Conservation (phyloP, 306 rosid genomes). For the Benincasa hispida region DNA sequence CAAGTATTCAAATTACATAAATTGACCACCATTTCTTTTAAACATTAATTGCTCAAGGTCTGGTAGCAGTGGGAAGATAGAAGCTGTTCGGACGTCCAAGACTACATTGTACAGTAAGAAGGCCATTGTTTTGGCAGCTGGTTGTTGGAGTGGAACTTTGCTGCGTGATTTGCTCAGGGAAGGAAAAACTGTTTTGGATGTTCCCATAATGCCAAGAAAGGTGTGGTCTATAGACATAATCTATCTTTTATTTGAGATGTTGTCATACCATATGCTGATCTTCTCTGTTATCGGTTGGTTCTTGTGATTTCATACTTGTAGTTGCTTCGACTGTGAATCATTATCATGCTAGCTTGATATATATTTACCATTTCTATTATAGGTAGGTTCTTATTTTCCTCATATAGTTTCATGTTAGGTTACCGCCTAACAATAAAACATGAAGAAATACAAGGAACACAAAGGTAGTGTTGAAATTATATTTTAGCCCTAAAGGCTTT, state of each 20-base stretch:
- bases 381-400: not conserved
- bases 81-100: conserved; percentile 50
- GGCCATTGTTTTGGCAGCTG: conserved; percentile 75
- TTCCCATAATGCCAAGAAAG: conserved; percentile 85
- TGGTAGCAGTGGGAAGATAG: conserved; percentile 32
- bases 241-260: not conserved
- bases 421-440: too few species aligned
- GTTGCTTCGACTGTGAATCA: not conserved
- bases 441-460: too few species aligned
- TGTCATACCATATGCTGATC: not conserved
- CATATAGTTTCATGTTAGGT: not conserved
- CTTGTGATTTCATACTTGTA: not conserved
- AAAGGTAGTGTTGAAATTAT: too few species aligned
- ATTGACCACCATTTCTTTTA: not conserved
- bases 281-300: not conserved
- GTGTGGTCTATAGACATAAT: conserved; percentile 15
- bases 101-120: conserved; percentile 48
- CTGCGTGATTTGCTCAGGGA: conserved; percentile 48
- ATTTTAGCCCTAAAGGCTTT: too few species aligned
- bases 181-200: conserved; percentile 42
- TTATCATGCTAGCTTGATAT: not conserved
- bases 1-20: not conserved
- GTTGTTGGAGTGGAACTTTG: conserved; percentile 94
- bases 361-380: not conserved
- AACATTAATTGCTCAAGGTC: conserved; percentile 20